Base-by-base conservation (phyloP, 331 rosid species). In the Spiraea crenata region DNA sequence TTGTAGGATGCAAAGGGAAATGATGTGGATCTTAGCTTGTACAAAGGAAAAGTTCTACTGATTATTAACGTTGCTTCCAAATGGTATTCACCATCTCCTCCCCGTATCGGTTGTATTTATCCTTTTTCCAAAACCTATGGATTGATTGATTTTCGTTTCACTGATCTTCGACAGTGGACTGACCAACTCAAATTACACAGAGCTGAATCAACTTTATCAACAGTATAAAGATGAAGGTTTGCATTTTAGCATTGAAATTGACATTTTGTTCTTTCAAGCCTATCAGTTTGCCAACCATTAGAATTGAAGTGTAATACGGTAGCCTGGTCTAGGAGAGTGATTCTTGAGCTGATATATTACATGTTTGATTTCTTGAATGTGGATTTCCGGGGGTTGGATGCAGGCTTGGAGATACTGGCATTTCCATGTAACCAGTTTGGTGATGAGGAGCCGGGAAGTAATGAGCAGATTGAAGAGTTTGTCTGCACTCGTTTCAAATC, bases 401-500 rank as follows among this genome's bases (percentile, higher is more conserved):
- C 80, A 88, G 96, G 96, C 41, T 67, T 92, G 35, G 95, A 92
- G 81, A 80, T 92, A 52, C 82, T 89, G 77, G 96, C 91, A 31
- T 91, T 91, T 77, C 96, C 92, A 6, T 88, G 92, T 63, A 91
- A 91, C 67, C 96, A 91, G 70, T 91, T 91, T 79, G 87, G 86
- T 3, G 87, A 67, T 25, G 81, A 91, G 65, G 96, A 91, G 75
- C 97, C 96, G 0, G 97, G 91, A 68, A 85, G 74, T 54, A 88
- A 84, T 67, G 85, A 85, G 68, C 80, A 91, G 79, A 87, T 87
- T 16, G 39, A 63, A 50, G 89, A 91, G 39, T 88, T 85, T 34
- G 96, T 83, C 60, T 88, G 96, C 69, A 86, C 89, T 44, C 86
- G 84, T 76, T 91, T 86, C 80, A 88, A 91, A 72, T 80, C 96